phyloP scores from a whole-genome alignment of 164 flowering plant species.

The Tetrastigma voinierianum region DNA sequence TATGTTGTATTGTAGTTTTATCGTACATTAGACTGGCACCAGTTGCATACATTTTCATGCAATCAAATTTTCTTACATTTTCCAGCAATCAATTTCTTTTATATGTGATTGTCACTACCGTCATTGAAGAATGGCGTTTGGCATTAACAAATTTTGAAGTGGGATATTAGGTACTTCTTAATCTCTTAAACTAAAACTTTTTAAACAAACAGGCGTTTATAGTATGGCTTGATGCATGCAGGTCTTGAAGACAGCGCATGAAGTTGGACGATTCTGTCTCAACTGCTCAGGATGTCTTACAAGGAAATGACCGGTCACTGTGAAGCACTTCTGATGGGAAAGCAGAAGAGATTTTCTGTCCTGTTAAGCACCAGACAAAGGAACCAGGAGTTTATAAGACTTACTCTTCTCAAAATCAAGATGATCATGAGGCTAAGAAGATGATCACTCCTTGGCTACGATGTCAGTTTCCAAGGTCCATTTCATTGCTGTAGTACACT shows the following conservation, averaged over 20 bases:
- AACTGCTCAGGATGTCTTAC: slow-evolving; percentile 64
- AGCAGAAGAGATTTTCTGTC: slow-evolving; percentile 81
- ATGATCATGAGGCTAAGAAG: slow-evolving; percentile 20
- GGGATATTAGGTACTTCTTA: no score
- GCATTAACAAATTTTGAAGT: no score
- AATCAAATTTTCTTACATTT: no score
- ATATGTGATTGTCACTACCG: no score
- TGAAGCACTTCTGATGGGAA: slow-evolving; percentile 73
- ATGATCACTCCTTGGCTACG: slow-evolving; percentile 15
- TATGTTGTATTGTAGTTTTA: no score
- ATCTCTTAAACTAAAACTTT: no score
- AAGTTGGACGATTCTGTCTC: slow-evolving; percentile 80
- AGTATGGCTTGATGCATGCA: slow-evolving; percentile 16
- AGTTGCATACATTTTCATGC: no score
- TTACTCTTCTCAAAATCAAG: slow-evolving; percentile 17
- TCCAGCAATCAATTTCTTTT: no score
- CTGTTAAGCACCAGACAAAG: slow-evolving; percentile 53
- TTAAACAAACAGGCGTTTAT: no score
- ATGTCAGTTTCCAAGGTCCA: slow-evolving; percentile 12
- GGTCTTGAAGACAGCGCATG: slow-evolving; percentile 78
- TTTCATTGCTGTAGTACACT: slow-evolving; percentile 4
- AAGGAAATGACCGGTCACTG: slow-evolving; percentile 84
- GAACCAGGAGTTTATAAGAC: slow-evolving; percentile 34
- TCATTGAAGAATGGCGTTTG: no score
- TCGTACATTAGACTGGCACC: no score